These are phyloP conservation scores for Solanum chilense DNA, from an alignment of 257 asterid species.

Conservation along the genomic window DNA sequence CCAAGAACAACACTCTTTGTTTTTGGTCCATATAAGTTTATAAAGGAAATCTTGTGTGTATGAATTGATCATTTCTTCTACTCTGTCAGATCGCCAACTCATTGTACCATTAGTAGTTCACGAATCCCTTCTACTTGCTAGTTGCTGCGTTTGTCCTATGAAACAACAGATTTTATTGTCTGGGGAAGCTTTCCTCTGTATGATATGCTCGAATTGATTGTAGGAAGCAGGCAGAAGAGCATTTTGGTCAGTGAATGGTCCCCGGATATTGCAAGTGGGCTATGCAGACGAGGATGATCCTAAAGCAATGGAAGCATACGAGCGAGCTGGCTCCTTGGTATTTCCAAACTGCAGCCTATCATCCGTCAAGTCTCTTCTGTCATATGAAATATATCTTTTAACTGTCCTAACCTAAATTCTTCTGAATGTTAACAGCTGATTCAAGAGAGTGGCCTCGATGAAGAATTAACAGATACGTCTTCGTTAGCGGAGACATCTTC, in stretches of 20 bases:
- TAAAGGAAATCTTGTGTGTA: neutral
- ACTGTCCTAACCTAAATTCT: neutral
- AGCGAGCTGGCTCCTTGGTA: slow-evolving; percentile 95
- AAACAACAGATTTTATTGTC: neutral
- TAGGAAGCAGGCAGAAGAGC: slow-evolving; percentile 95
- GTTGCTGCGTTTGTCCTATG: neutral
- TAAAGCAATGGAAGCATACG: slow-evolving; percentile 83
- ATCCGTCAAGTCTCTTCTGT: neutral
- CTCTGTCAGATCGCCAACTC: neutral
- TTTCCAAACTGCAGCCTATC: neutral
- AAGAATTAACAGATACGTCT: slow-evolving; percentile 17
- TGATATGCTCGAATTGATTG: neutral
- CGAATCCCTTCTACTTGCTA: neutral
- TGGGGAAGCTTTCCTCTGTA: neutral
- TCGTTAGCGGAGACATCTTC: slow-evolving; percentile 1
- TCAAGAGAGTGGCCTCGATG: slow-evolving; percentile 42
- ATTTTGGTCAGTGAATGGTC: slow-evolving; percentile 92
- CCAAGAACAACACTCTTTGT: neutral
- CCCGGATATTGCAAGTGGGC: slow-evolving; percentile 82
- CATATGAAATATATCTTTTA: neutral
- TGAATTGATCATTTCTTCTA: neutral
- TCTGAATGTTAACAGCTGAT: slow-evolving; percentile 39
- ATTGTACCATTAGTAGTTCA: neutral
- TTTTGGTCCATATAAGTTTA: neutral
- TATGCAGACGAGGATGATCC: slow-evolving; percentile 75